A percentile compares a stretch with the other conserved stretches of the same genome.
These are phyloP conservation scores for Pyronema domesticum DNA, from an alignment of 495 filamentous ascomycete genomes.

Conservation along the genomic window DNA sequence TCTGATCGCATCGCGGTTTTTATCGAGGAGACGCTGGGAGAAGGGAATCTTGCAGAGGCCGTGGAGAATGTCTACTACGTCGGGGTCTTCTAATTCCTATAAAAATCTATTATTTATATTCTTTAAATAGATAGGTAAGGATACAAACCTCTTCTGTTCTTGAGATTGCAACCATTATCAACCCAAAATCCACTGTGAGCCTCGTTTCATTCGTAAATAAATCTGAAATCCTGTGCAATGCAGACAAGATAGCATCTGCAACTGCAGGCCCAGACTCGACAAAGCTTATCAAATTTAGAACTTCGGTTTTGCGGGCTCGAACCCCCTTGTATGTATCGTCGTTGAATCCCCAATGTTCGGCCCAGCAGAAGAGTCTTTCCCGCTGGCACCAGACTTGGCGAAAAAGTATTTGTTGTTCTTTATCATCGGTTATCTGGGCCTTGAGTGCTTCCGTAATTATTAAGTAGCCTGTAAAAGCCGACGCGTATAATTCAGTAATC, in stretches of 20 bases:
- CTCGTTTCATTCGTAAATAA: background rate
- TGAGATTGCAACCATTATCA: background rate
- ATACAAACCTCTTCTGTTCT: background rate
- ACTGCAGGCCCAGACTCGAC: background rate
- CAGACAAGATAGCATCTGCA: background rate
- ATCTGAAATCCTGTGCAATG: background rate
- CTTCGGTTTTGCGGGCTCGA: background rate
- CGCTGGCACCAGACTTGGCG: background rate
- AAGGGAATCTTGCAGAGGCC: background rate
- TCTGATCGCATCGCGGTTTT: background rate
- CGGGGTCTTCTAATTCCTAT: background rate
- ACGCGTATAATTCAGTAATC: background rate
- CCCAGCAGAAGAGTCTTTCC: background rate
- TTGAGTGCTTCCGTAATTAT: background rate
- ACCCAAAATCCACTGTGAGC: background rate
- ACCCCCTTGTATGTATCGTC: background rate
- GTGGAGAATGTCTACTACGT: background rate
- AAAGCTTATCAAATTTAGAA: background rate
- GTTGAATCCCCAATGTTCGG: background rate
- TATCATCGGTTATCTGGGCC: background rate
- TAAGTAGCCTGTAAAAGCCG: background rate
- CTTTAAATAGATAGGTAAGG: background rate
- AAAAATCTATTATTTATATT: background rate
- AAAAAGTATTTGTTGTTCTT: background rate
- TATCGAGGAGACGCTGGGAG: background rate